phyloP scores from a whole-genome alignment of 2,329 filamentous ascomycete genomes.

The Tolypocladium pustulatum region DNA sequence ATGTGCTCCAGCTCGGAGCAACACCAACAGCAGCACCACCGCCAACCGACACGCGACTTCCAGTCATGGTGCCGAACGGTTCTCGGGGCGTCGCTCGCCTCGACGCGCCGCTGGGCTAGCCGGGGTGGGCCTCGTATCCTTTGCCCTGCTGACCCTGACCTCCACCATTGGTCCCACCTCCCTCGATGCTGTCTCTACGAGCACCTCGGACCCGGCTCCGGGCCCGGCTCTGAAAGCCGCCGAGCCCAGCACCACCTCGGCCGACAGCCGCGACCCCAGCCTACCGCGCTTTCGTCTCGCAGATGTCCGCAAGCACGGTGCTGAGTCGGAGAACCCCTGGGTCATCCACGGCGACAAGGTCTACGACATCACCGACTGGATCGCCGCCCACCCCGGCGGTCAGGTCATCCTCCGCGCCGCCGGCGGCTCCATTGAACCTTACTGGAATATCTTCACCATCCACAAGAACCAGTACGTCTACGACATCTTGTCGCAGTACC shows the following conservation, averaged over 20 bases:
- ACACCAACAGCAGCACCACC: neutral
- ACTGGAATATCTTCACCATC: conserved; percentile 62
- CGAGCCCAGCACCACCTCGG: neutral
- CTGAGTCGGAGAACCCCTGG: conserved; percentile 46
- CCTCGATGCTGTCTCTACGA: conserved; percentile 1
- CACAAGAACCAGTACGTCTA: conserved; percentile 55
- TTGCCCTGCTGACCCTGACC: conserved; percentile 1
- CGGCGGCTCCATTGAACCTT: conserved; percentile 53
- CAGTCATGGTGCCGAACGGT: neutral
- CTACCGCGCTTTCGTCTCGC: conserved; percentile 38
- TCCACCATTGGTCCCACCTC: conserved; percentile 1
- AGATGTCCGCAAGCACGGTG: conserved; percentile 42
- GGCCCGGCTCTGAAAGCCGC: neutral
- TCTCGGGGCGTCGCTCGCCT: conserved; percentile 2
- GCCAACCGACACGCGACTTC: neutral
- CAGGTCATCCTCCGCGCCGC: conserved; percentile 58
- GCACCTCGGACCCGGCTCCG: neutral
- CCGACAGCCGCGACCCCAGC: conserved; percentile 25
- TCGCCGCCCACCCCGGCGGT: conserved; percentile 54
- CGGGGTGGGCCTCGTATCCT: conserved; percentile 3
- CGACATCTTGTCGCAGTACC: conserved; percentile 54
- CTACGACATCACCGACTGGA: conserved; percentile 62
- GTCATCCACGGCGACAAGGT: conserved; percentile 53
- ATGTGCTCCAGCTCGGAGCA: too few species aligned
- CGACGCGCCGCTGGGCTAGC: conserved; percentile 3